Base-by-base conservation (phyloP, 257 asterid genomes). In the Nicotiana noctiflora region DNA sequence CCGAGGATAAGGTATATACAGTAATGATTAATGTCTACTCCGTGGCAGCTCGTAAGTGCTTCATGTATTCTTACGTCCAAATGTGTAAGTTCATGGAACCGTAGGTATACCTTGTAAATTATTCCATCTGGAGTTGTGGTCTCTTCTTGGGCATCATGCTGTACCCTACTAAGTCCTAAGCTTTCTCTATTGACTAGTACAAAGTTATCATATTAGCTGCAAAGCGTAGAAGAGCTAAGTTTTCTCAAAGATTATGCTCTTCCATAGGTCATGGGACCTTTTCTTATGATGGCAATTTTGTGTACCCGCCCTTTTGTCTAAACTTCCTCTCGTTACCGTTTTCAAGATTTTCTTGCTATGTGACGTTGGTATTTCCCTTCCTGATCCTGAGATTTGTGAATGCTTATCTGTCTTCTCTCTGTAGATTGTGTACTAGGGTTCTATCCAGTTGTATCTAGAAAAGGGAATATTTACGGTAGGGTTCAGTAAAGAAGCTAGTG, bases 1-100 rank as follows among this genome's bases (percentile, higher is more conserved):
- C 91, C 49, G 97, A 86, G 83, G 93, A 92, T 52, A 87, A 89
- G 88, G 99, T 91, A 88, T 85, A 87, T 60, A 78, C 17, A 23
- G 8, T 49, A n/a, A 74, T 74, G 44, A 74, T 17, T 74, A 49
- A 15, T 74, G 61, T 74, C 25, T 23, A 49, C 19, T 49, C 15
- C 61, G n/a, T 49, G 14, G 19, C 8, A 74, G 44, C 44, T 83
- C 5, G 10, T 32, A 75, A 52, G 74, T 64, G 49, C 34, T 64
- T 62, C 56, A 19, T 77, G 37, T 37, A 37, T 77, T 55, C 60
- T 44, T 44, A 52, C 77, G 62, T 65, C n/a, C 75, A 80, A 49
- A 17, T 11, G 8, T 65, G 9, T 63, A 32, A 25, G 52, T 80
- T 80, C 55, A 51, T 34, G 51, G 77, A 7, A 49, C 44, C 2